Percentiles rank a stretch among this genome's conserved stretches.
phyloP scores from a whole-genome alignment of 768 basidiomycete genomes.

The Lactarius psammicola region DNA sequence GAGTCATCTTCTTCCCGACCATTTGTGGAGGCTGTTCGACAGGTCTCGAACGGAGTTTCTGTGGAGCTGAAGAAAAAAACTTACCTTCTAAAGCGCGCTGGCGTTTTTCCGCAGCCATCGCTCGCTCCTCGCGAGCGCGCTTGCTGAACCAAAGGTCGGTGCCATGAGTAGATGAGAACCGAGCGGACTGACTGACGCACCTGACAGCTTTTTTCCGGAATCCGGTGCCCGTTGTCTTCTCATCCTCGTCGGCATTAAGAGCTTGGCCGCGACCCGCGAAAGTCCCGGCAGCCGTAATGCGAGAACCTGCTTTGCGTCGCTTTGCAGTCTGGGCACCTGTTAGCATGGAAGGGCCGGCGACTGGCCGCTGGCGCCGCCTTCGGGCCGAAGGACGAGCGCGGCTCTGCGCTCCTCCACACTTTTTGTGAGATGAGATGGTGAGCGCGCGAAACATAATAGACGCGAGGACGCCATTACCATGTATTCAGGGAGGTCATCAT shows the following conservation, averaged over 20 bases:
- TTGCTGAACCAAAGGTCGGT: slow-evolving; percentile 47
- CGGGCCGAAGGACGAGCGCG: slow-evolving; percentile 54
- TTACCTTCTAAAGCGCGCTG: slow-evolving; percentile 44
- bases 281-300: slow-evolving; percentile 59
- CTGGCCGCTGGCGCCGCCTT: slow-evolving; percentile 42
- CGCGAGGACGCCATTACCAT: slow-evolving; percentile 47
- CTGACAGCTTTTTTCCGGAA: slow-evolving; percentile 72
- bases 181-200: slow-evolving; percentile 37
- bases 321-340: slow-evolving; percentile 64
- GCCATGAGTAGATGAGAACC: not conserved
- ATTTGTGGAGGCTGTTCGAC: slow-evolving; percentile 4
- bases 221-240: slow-evolving; percentile 51
- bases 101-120: slow-evolving; percentile 68
- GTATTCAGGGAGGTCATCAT: slow-evolving; percentile 70
- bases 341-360: slow-evolving; percentile 51
- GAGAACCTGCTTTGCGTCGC: slow-evolving; percentile 67
- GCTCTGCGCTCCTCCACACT: slow-evolving; percentile 82
- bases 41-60: not conserved
- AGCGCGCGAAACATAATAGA: slow-evolving; percentile 4
- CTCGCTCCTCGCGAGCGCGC: slow-evolving; percentile 75
- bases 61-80: not conserved
- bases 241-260: slow-evolving; percentile 42
- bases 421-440: slow-evolving; percentile 1
- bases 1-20: slow-evolving; percentile 12
- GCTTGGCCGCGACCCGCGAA: slow-evolving; percentile 59